Percentiles rank a stretch among this genome's conserved stretches.
These are phyloP conservation scores for Linnemannia zychae DNA, from an alignment of 192 early-diverging fungal species.

Conservation along the genomic window DNA sequence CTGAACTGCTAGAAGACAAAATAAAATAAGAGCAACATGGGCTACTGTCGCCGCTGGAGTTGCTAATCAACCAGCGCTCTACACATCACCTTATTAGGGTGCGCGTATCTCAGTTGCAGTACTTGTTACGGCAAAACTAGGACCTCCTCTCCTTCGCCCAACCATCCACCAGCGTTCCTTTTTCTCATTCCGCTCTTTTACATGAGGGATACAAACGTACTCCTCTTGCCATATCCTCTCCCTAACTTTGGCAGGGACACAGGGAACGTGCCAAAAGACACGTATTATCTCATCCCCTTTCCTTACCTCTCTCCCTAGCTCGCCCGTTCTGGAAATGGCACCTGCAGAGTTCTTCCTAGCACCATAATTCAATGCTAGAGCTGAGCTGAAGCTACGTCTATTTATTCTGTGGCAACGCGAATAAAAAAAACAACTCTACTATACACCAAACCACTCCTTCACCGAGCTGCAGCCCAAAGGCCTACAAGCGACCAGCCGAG, in stretches of 20 bases:
- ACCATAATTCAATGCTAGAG: too few relatives aligned
- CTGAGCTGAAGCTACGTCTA: too few relatives aligned
- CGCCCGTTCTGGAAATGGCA: too few relatives aligned
- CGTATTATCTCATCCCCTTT: too few relatives aligned
- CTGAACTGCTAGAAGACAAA: neutral
- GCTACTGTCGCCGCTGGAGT: too few relatives aligned
- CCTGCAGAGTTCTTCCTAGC: too few relatives aligned
- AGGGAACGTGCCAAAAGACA: too few relatives aligned
- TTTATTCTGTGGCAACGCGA: too few relatives aligned
- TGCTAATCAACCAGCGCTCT: neutral
- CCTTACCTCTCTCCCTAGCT: too few relatives aligned
- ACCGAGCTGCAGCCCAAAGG: conserved; percentile 33
- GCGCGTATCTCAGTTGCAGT: neutral
- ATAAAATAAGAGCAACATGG: neutral
- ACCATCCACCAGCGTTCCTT: neutral
- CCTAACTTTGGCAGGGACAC: neutral
- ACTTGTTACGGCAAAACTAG: neutral
- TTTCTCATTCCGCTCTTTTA: too few relatives aligned
- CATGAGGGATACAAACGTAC: too few relatives aligned
- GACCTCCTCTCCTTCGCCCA: neutral
- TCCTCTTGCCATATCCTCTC: too few relatives aligned
- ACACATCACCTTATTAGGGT: neutral
- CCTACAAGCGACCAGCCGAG: conserved; percentile 39
- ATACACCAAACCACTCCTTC: neutral
- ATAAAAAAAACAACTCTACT: neutral